Conservation (phyloP, 371 early-diverging fungal species). For the Vairimorpha ceranae region DNA sequence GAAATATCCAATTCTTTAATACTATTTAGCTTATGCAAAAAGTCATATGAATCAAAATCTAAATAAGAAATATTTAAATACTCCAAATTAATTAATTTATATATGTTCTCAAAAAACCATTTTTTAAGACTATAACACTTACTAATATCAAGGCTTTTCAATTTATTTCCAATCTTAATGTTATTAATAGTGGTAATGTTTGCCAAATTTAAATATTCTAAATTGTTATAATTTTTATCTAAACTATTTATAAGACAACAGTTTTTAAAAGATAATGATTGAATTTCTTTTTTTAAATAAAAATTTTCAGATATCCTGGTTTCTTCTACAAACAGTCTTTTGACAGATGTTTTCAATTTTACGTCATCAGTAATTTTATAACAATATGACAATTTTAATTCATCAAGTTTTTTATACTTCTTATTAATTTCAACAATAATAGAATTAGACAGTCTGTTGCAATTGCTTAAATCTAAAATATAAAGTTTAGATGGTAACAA, state of each 20-base stretch:
- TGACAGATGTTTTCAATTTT: conserved; percentile 14
- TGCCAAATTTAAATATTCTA: conserved; percentile 35
- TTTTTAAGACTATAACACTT: conserved; percentile 15
- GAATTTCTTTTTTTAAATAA: conserved; percentile 1
- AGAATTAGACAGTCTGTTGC: conserved; percentile 34
- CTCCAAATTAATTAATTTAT: conserved; percentile 2
- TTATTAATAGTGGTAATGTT: conserved; percentile 11
- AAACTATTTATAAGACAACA: neutral
- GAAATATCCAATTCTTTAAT: conserved; percentile 28
- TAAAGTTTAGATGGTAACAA: conserved; percentile 10
- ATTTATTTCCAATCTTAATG: neutral
- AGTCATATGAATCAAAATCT: neutral
- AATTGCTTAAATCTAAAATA: conserved; percentile 33
- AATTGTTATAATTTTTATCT: neutral
- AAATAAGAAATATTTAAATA: conserved; percentile 37
- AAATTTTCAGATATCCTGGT: conserved; percentile 32
- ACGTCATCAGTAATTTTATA: conserved; percentile 23
- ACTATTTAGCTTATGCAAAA: conserved; percentile 1
- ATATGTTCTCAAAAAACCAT: neutral
- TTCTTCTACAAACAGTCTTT: conserved; percentile 16
- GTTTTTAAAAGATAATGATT: neutral
- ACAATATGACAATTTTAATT: conserved; percentile 39
- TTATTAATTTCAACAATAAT: conserved; percentile 34
- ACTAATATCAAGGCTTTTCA: conserved; percentile 4
- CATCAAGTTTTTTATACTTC: conserved; percentile 14